Conservation (phyloP, 116 monocot species). For the Posidonia oceanica region DNA sequence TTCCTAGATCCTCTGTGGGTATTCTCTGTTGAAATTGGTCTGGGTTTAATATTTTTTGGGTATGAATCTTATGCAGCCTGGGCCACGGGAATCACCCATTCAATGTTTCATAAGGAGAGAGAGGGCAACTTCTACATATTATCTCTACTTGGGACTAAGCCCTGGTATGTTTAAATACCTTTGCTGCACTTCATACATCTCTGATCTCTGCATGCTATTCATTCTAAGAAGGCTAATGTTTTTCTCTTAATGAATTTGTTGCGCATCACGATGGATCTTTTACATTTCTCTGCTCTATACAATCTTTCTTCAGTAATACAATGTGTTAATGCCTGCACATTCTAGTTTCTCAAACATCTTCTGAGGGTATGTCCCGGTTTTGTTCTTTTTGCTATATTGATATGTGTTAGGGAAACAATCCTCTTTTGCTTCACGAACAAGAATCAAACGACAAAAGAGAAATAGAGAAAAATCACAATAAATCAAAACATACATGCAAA, state of each 20-base stretch:
- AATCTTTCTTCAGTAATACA: background rate
- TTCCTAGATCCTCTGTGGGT: background rate
- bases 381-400: no score
- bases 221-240: no score
- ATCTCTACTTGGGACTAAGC: constrained; percentile 59
- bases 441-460: no score
- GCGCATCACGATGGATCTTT: background rate
- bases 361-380: no score
- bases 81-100: constrained; percentile 52
- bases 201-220: no score
- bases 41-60: background rate
- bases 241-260: background rate
- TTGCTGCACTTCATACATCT: background rate
- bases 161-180: constrained; percentile 32
- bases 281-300: background rate
- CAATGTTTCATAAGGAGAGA: constrained; percentile 91
- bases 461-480: no score
- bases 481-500: no score
- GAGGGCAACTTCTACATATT: constrained; percentile 53
- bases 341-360: no score
- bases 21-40: no score
- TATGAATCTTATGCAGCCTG: constrained; percentile 35
- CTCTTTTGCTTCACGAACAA: no score
- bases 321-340: background rate
- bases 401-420: no score